phyloP scores from a whole-genome alignment of 1,139 yeast genomes.

The Diutina pseudorugosa region DNA sequence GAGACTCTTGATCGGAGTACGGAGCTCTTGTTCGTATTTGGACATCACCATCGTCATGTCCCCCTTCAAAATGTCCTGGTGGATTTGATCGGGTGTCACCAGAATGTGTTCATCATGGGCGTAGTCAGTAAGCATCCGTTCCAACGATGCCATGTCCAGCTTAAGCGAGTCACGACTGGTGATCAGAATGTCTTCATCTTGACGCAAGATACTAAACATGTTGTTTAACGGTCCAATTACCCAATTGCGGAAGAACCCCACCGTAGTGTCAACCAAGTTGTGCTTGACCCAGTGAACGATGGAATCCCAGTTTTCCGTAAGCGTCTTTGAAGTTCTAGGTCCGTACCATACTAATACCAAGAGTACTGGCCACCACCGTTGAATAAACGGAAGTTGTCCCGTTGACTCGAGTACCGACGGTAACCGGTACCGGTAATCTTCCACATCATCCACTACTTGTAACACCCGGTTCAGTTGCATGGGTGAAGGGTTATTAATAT shows the following conservation, averaged over 20 bases:
- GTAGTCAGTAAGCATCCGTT: conserved; percentile 78
- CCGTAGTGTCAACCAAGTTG: conserved; percentile 49
- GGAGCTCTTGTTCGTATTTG: conserved; percentile 66
- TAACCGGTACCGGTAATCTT: neutral
- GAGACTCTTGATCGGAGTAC: conserved; percentile 51
- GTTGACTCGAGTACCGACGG: neutral
- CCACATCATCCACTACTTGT: neutral
- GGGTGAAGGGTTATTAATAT: neutral
- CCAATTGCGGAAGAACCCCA: conserved; percentile 74
- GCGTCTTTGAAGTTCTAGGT: neutral
- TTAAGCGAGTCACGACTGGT: conserved; percentile 69
- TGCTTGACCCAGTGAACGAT: conserved; percentile 37
- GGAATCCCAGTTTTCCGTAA: neutral
- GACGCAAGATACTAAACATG: conserved; percentile 68
- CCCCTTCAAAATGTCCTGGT: conserved; percentile 43
- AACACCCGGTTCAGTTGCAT: neutral
- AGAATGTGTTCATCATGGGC: conserved; percentile 25
- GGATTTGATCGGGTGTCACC: conserved; percentile 18
- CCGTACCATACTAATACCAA: neutral
- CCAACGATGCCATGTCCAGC: conserved; percentile 70
- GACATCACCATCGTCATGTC: conserved; percentile 72
- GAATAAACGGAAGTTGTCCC: neutral
- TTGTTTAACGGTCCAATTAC: conserved; percentile 64
- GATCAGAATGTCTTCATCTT: conserved; percentile 65
- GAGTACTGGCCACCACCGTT: conserved; percentile 1